Percentiles rank a stretch among this genome's conserved stretches.
phyloP scores from a whole-genome alignment of 768 basidiomycete species.

The Coprinellus aureogranulatus region DNA sequence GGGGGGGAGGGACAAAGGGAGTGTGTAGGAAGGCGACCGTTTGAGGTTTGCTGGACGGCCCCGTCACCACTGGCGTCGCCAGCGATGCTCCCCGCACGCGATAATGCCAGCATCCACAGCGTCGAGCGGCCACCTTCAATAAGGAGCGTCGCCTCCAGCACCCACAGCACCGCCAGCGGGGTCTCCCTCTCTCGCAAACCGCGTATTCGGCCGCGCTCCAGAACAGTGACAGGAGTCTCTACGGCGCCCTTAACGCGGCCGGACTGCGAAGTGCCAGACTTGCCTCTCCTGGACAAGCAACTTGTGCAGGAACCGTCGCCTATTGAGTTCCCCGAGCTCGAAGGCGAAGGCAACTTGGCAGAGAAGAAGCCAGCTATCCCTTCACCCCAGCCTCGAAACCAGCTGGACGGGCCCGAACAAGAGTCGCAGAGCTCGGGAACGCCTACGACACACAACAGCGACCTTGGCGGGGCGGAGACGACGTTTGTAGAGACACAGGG shows the following conservation, averaged over 20 bases:
- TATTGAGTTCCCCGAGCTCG: not conserved
- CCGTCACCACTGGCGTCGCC: too few species aligned
- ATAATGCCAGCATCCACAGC: slow-evolving; percentile 13
- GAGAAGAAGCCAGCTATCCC: slow-evolving; percentile 8
- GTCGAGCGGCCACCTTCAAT: slow-evolving; percentile 36
- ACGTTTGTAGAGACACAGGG: slow-evolving; percentile 29
- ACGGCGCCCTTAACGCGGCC: slow-evolving; percentile 14
- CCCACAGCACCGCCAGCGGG: slow-evolving; percentile 44
- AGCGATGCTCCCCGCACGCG: not conserved
- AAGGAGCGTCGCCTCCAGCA: slow-evolving; percentile 49
- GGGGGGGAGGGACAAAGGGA: not conserved
- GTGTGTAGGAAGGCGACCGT: too few species aligned
- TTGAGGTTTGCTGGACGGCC: too few species aligned
- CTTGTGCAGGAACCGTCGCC: slow-evolving; percentile 24
- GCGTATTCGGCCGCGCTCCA: slow-evolving; percentile 53
- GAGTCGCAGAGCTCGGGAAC: slow-evolving; percentile 25
- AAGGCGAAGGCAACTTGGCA: too few species aligned
- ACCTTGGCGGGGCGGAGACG: slow-evolving; percentile 25
- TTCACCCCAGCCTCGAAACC: slow-evolving; percentile 26
- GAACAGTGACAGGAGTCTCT: slow-evolving; percentile 41
- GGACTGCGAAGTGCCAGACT: slow-evolving; percentile 27
- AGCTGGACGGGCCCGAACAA: slow-evolving; percentile 20
- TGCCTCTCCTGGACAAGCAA: slow-evolving; percentile 31
- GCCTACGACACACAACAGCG: slow-evolving; percentile 18
- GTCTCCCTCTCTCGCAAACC: slow-evolving; percentile 52